These are phyloP conservation scores for Pleodorina starrii DNA, from an alignment of 139 green algal genomes.

Conservation along the genomic window DNA sequence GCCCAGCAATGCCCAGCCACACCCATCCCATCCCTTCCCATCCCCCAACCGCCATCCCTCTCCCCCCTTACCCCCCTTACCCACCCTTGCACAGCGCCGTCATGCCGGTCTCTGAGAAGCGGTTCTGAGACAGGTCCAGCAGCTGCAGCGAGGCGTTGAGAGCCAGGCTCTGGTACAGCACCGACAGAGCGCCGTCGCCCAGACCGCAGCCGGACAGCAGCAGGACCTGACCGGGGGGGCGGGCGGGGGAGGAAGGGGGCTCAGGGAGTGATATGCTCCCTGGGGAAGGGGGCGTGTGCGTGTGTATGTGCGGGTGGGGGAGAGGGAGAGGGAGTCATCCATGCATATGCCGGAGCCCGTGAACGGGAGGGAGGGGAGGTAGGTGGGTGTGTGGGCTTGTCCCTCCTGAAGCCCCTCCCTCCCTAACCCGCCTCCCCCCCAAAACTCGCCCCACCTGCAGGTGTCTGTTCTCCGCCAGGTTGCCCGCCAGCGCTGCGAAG, in stretches of 20 bases:
- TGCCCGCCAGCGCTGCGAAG: background rate
- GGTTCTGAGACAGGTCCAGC: slow-evolving; percentile 31
- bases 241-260: too few species aligned
- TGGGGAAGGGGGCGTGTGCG: too few species aligned
- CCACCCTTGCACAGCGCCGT: slow-evolving; percentile 4
- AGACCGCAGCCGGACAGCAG: slow-evolving; percentile 32
- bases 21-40: background rate
- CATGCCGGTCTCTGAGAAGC: slow-evolving; percentile 29
- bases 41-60: background rate
- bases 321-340: background rate
- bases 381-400: too few species aligned
- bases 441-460: slow-evolving; percentile 22
- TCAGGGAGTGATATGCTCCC: too few species aligned
- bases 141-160: slow-evolving; percentile 8
- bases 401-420: too few species aligned
- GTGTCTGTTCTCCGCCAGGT: slow-evolving; percentile 8
- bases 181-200: slow-evolving; percentile 10
- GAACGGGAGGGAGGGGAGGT: too few species aligned
- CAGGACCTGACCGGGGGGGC: slow-evolving; percentile 9
- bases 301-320: background rate
- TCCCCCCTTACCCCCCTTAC: too few species aligned
- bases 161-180: background rate
- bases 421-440: too few species aligned
- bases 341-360: too few species aligned
- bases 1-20: too few species aligned